Conservation (phyloP, 768 basidiomycete species). For the Russula brevipes region DNA sequence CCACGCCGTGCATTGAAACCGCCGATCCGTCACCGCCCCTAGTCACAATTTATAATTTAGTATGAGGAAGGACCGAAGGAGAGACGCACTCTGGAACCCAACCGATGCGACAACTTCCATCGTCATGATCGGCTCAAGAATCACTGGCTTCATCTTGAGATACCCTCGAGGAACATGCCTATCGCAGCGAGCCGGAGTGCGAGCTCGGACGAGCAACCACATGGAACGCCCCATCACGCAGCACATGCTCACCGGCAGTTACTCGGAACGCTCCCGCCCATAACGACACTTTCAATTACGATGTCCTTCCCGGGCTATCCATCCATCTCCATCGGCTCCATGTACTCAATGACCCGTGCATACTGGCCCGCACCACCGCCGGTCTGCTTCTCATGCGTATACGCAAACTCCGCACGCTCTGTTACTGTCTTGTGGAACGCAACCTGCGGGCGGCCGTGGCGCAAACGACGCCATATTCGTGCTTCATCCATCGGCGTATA, state of each 20-base stretch:
- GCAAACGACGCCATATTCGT: conserved; percentile 93
- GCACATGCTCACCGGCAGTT: no score
- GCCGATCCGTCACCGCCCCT: conserved; percentile 89
- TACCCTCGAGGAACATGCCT: conserved; percentile 90
- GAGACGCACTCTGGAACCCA: no score
- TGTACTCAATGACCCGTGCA: conserved; percentile 78
- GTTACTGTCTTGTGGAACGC: conserved; percentile 95
- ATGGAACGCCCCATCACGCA: conserved; percentile 91
- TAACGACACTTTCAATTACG: conserved; percentile 80
- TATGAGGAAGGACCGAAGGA: not conserved
- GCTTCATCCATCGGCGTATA: conserved; percentile 97
- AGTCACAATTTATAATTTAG: not conserved
- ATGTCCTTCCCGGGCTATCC: conserved; percentile 75
- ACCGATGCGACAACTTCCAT: no score
- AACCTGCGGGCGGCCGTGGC: conserved; percentile 94
- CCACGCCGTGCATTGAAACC: conserved; percentile 89
- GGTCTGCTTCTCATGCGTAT: conserved; percentile 97
- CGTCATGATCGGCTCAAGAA: no score
- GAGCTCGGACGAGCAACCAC: conserved; percentile 90
- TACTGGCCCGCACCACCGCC: conserved; percentile 98
- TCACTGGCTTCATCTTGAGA: conserved; percentile 46
- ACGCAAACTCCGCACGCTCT: conserved; percentile 73
- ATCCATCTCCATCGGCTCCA: conserved; percentile 75
- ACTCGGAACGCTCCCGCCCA: conserved; percentile 88
- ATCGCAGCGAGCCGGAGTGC: conserved; percentile 90